Evolutionary conservation across 1,284 basidiomycete species (phyloP), one percentile per base, ranked within the genome.

Genomic region (Paramarasmius palmivorus): DNA sequence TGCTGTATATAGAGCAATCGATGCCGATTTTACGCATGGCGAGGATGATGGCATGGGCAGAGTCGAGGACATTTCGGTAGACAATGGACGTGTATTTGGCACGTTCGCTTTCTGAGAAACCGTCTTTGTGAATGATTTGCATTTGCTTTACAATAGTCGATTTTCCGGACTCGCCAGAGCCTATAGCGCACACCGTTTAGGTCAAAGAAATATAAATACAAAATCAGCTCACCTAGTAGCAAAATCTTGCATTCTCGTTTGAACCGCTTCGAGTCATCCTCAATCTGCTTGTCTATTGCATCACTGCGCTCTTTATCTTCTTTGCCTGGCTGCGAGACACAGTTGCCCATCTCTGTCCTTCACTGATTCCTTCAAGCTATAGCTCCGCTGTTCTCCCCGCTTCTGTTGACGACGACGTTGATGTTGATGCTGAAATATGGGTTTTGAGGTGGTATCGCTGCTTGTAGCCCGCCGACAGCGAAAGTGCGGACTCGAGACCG

Each of bases 101-200:
- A 37, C 90, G 77, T 69, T 95, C 92, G 5, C 87, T 82, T 26
- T 71, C 68, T 1, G 79, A 82, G 71, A 91, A 94, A 3, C 92
- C 92, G 63, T 87, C 84, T 68, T 93, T 90, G 68, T 94, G 89
- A 54, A 94, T 92, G 59, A 95, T 93, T 77, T 93, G 93, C 92
- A 94, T 94, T 71, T 94, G 92, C 73, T 93, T 94, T 45, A 93
- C 89, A 59, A 94, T 90, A 0, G 92, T 94, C 2, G 83, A 86
- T 73, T 93, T 93, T 40, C 92, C 92, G 3, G 87, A 90, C 75
- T 72, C 69, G 48, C 68, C 65, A 15, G 67, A 67, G 15, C 71
- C 69, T 73, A 23, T 8, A 34, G 23, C 6, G 20, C 4, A 10
- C 7, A 1, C 26, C 36, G 5, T 14, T 15, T 35, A 35, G 26